These are phyloP conservation scores for Acaromyces ingoldii DNA, from an alignment of 1,284 basidiomycete genomes.

Conservation along the genomic window DNA sequence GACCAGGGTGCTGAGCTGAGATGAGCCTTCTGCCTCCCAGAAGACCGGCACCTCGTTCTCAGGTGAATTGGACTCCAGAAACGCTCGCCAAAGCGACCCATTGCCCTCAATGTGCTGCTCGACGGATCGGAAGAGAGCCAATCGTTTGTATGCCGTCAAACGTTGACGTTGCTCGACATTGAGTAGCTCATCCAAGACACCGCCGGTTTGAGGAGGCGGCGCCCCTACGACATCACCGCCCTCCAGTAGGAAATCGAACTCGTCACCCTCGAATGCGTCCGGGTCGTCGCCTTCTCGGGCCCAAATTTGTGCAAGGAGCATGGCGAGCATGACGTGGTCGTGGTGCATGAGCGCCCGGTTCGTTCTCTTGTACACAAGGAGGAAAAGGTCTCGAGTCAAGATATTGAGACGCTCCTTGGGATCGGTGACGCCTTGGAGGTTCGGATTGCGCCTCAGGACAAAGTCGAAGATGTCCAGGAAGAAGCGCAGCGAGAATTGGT, in stretches of 20 bases:
- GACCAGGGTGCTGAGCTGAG: constrained; percentile 61
- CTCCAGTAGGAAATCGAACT: constrained; percentile 84
- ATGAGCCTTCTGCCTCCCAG: constrained; percentile 57
- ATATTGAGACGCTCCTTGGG: constrained; percentile 70
- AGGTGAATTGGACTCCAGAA: constrained; percentile 67
- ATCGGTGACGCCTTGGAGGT: constrained; percentile 73
- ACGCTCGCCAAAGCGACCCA: constrained; percentile 68
- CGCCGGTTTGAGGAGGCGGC: constrained; percentile 53
- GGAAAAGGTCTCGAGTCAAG: constrained; percentile 84
- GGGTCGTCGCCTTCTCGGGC: constrained; percentile 56
- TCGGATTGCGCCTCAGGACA: constrained; percentile 84
- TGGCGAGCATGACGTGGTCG: constrained; percentile 85
- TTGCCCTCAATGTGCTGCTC: constrained; percentile 64
- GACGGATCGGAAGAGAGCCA: constrained; percentile 70
- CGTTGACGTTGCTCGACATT: constrained; percentile 64
- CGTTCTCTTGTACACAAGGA: constrained; percentile 81
- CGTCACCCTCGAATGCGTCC: constrained; percentile 64
- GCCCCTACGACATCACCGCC: constrained; percentile 63
- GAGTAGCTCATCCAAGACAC: constrained; percentile 26
- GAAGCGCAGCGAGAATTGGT: constrained; percentile 94
- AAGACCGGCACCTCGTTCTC: constrained; percentile 65
- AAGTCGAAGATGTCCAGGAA: constrained; percentile 99
- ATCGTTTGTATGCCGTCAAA: constrained; percentile 42
- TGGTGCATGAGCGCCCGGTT: constrained; percentile 84
- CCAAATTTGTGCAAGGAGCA: constrained; percentile 85